Evolutionary conservation across 345 rosid species (phyloP).

Genomic region (Corchorus capsularis): DNA sequence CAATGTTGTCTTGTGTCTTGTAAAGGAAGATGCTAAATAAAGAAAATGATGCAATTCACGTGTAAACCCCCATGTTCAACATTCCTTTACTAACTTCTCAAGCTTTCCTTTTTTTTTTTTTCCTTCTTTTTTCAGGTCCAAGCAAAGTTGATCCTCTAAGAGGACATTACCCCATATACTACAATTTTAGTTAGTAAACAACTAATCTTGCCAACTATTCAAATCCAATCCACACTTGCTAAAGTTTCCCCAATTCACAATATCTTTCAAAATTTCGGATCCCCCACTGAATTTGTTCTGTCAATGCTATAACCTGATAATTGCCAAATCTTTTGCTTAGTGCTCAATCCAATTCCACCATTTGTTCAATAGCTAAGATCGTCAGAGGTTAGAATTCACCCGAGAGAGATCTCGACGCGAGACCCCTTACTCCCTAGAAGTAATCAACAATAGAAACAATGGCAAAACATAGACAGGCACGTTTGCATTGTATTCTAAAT

Average conservation of each 20-base stretch:
- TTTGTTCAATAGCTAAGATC: background rate
- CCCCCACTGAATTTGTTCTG: background rate
- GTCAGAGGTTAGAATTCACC: no score
- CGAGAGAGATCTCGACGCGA: no score
- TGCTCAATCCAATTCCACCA: background rate
- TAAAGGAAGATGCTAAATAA: background rate
- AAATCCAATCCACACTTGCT: background rate
- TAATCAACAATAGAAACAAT: background rate
- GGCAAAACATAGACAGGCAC: background rate
- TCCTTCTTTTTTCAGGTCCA: background rate
- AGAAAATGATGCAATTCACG: conserved; percentile 1
- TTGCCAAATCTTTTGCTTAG: background rate
- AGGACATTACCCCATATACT: background rate
- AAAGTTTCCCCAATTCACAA: background rate
- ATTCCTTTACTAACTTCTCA: conserved; percentile 9
- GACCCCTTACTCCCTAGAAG: background rate
- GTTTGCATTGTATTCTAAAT: conserved; percentile 9
- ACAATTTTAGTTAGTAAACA: background rate
- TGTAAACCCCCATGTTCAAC: background rate
- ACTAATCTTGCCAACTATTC: background rate
- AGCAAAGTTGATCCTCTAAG: conserved; percentile 4
- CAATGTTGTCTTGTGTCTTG: background rate
- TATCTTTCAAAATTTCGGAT: background rate
- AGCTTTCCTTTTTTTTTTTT: conserved; percentile 7
- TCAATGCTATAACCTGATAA: background rate